Conservation (phyloP, 306 rosid species). For the Crotalaria pallida region DNA sequence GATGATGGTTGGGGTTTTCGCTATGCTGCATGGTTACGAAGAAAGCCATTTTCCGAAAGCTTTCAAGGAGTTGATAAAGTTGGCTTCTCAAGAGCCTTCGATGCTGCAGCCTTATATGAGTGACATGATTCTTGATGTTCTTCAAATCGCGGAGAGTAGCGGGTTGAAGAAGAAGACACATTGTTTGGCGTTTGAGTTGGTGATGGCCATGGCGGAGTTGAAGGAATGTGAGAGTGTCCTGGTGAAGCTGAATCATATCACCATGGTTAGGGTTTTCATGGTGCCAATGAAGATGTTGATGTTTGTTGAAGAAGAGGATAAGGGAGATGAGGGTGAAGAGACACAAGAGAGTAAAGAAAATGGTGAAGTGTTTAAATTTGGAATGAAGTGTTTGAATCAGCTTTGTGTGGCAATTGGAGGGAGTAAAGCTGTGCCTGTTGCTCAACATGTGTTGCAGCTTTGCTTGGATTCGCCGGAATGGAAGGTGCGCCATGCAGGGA, state of each 20-base stretch:
- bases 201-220: constrained; percentile 17
- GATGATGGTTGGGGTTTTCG: constrained; percentile 32
- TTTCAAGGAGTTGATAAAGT: constrained; percentile 14
- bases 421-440: background rate
- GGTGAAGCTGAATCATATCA: background rate
- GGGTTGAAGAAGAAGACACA: constrained; percentile 10
- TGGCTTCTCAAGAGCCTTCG: constrained; percentile 19
- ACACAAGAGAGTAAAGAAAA: background rate
- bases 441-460: constrained; percentile 1
- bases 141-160: constrained; percentile 36
- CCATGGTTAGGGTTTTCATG: constrained; percentile 12
- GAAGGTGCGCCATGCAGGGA: constrained; percentile 41
- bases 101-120: constrained; percentile 26
- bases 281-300: constrained; percentile 25
- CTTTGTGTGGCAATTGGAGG: constrained; percentile 25
- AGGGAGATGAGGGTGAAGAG: background rate
- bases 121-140: constrained; percentile 35
- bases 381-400: constrained; percentile 26
- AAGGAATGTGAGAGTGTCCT: constrained; percentile 20
- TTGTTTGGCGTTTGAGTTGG: constrained; percentile 21
- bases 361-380: constrained; percentile 19
- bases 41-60: constrained; percentile 20
- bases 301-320: constrained; percentile 11
- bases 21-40: constrained; percentile 20
- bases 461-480: constrained; percentile 28